Evolutionary conservation across 2,329 filamentous ascomycete genomes (phyloP), one percentile per base, ranked within the genome.

Genomic region (Colletotrichum sp.): DNA sequence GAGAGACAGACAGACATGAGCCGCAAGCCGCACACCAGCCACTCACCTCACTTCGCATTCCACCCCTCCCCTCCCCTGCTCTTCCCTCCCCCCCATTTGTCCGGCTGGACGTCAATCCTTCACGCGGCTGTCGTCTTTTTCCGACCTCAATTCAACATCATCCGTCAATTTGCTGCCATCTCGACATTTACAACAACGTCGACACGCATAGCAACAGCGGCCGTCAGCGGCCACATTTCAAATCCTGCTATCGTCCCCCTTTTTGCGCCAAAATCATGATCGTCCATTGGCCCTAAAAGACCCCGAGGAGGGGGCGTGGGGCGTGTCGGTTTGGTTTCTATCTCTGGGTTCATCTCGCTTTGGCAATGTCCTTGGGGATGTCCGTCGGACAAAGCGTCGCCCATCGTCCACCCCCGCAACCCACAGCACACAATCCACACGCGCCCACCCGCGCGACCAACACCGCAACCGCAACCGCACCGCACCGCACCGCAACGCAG

Each of bases 321-420:
- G 59, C 30, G 72, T 69, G 67, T 69, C 44, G 64, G 44, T 57
- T 69, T 34, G 63, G 11, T 64, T 66, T 77, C 75, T 66, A 77
- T 73, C 76, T 72, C 69, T 76, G 73, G 76, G 29, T 39, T 70
- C 76, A 62, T 72, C 69, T 70, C 69, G 76, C 73, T 73, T 68
- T 77, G 64, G 69, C 69, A 68, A 71, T 68, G 57, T 64, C 68
- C 71, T 77, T 78, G 77, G 77, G 76, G 77, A 78, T 78, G 77
- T 78, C 77, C 77, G 77, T 78, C 77, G 77, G 77, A 78, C 77
- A 77, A 78, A 77, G 76, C 49, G 70, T 52, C 19, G 15, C 52
- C 44, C 62, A 73, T 71, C 71, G 36, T 52, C 64, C 73, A 73
- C 73, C 70, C 73, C 69, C 69, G 55, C 59, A 65, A 65, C 69